Evolutionary conservation across 2,329 filamentous ascomycete genomes (phyloP).

Genomic region (Fusarium bulbicola): DNA sequence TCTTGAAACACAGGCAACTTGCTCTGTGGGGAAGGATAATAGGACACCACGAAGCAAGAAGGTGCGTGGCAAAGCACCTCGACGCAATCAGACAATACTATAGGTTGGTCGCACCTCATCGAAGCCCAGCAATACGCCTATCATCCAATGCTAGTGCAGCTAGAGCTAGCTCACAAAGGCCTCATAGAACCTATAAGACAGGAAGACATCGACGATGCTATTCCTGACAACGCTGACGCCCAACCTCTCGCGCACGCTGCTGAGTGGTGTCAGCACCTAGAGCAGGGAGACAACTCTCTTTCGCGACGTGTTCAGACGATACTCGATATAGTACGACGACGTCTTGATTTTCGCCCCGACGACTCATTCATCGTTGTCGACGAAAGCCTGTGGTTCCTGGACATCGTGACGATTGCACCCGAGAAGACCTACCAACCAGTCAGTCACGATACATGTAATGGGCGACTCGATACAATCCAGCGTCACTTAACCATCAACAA

Average conservation of each 20-base stretch:
- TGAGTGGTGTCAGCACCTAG: neutral
- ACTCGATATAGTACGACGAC: neutral
- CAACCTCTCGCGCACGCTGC: neutral
- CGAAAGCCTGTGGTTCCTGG: neutral
- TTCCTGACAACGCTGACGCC: neutral
- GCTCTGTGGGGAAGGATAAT: accelerated
- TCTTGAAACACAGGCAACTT: too few species aligned
- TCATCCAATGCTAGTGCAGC: neutral
- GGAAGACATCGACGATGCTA: neutral
- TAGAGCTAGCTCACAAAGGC: neutral
- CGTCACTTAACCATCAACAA: too few species aligned
- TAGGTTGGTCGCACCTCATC: neutral
- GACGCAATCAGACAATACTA: accelerated
- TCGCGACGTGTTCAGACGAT: neutral
- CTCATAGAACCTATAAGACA: neutral
- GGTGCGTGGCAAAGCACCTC: too few species aligned
- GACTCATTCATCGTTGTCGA: too few species aligned
- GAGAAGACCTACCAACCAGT: neutral
- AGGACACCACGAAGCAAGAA: too few species aligned
- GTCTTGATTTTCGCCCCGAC: neutral
- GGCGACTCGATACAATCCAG: neutral
- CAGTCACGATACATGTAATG: neutral
- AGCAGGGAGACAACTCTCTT: neutral
- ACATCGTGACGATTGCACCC: neutral
- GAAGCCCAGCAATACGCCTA: neutral